phyloP scores from a whole-genome alignment of 2,329 filamentous ascomycete genomes.

The Calonectria hawksworthii region DNA sequence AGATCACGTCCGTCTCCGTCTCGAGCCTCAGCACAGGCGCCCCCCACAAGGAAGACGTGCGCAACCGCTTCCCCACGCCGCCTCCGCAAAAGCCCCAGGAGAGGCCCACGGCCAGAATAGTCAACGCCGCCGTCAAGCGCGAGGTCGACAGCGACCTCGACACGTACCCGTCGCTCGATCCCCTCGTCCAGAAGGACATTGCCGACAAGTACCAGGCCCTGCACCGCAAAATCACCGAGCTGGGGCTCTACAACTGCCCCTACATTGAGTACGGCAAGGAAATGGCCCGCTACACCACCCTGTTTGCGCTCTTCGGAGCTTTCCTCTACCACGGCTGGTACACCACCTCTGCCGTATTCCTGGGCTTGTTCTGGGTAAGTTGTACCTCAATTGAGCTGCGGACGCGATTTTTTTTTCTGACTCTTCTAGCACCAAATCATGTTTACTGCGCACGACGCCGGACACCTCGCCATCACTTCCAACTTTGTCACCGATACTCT shows the following conservation, averaged over 20 bases:
- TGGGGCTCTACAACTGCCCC: conserved; percentile 71
- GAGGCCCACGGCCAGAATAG: conserved; percentile 27
- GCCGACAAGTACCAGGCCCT: conserved; percentile 67
- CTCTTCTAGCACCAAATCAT: conserved; percentile 73
- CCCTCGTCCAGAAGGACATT: conserved; percentile 68
- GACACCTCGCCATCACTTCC: conserved; percentile 73
- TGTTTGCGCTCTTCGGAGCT: conserved; percentile 65
- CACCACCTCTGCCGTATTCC: conserved; percentile 67
- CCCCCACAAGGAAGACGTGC: conserved; percentile 23
- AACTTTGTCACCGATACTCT: conserved; percentile 71
- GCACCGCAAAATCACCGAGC: conserved; percentile 66
- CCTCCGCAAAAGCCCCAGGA: conserved; percentile 14
- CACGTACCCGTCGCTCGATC: conserved; percentile 67
- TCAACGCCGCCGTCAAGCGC: conserved; percentile 40
- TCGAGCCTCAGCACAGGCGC: conserved; percentile 29
- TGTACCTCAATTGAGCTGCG: not conserved
- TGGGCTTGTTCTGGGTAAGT: conserved; percentile 73
- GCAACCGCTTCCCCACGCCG: conserved; percentile 28
- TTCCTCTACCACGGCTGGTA: conserved; percentile 67
- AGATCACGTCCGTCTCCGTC: conserved; percentile 37
- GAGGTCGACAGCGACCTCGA: conserved; percentile 51
- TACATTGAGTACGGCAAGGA: conserved; percentile 73
- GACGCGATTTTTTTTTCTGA: too few species aligned
- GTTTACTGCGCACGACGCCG: conserved; percentile 77
- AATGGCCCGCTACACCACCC: conserved; percentile 63